Evolutionary conservation across 1,284 basidiomycete genomes (phyloP).

Genomic region (Ganoderma meredithae): DNA sequence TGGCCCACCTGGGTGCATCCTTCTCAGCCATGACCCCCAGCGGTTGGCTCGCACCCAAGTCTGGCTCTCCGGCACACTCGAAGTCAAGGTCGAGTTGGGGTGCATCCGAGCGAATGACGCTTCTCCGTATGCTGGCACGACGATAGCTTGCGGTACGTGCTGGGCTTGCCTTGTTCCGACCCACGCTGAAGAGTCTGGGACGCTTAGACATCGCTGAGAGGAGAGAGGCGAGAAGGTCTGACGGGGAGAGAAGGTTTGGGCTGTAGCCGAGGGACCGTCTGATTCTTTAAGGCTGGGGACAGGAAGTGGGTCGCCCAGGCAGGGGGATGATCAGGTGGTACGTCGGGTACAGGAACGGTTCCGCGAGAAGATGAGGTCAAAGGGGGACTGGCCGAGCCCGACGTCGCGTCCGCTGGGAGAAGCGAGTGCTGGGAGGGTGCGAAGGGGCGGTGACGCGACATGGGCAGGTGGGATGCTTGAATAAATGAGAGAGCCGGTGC

Average conservation of each 20-base stretch:
- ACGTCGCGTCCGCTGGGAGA: not conserved
- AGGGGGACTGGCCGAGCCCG: not conserved
- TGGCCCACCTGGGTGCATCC: constrained; percentile 18
- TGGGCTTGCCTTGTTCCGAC: constrained; percentile 26
- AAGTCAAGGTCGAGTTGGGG: constrained; percentile 17
- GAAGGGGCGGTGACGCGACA: not conserved
- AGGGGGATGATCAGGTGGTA: constrained; percentile 16
- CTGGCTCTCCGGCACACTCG: constrained; percentile 6
- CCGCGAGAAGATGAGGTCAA: not conserved
- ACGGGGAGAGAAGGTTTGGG: not conserved
- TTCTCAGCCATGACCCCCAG: constrained; percentile 7
- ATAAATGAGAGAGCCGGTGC: constrained; percentile 3
- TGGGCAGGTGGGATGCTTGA: not conserved
- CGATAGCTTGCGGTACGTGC: constrained; percentile 25
- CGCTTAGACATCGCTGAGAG: constrained; percentile 8
- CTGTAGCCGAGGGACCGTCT: constrained; percentile 5
- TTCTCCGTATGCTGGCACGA: constrained; percentile 23
- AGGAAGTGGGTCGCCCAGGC: not conserved
- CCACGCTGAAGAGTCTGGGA: constrained; percentile 24
- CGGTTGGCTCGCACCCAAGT: not conserved
- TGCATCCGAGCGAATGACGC: constrained; percentile 20
- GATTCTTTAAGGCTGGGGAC: not conserved
- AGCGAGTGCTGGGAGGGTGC: not conserved
- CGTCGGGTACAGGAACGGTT: constrained; percentile 4
- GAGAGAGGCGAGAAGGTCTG: constrained; percentile 2